phyloP scores from a whole-genome alignment of 257 asterid genomes.

The Prunella vulgaris region DNA sequence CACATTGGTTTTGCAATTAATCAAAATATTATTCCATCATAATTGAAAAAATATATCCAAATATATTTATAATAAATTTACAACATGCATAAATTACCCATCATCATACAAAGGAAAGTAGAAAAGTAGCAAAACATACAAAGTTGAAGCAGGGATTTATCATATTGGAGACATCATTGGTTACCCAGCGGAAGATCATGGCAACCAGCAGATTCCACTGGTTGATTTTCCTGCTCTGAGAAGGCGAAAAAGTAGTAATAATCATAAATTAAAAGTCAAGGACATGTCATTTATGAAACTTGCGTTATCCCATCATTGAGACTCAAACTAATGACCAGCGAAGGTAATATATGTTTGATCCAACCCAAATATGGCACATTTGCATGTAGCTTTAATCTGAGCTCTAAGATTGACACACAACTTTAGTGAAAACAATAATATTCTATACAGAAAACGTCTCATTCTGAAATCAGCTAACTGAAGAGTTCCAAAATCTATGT shows the following conservation, averaged over 20 bases:
- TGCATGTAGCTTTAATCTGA: background rate
- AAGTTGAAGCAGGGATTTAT: background rate
- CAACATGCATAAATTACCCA: no score
- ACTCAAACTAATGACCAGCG: background rate
- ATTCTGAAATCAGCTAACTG: no score
- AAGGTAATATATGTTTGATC: background rate
- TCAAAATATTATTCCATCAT: no score
- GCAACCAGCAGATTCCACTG: constrained; percentile 50
- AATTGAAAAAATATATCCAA: no score
- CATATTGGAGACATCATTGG: constrained; percentile 12
- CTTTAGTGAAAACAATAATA: background rate
- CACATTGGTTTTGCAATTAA: no score
- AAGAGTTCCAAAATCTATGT: no score
- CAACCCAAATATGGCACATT: background rate
- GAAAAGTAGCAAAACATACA: no score
- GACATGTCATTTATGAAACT: background rate
- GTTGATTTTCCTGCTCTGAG: constrained; percentile 62
- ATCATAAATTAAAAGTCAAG: no score
- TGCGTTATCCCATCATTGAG: no score
- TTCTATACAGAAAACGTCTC: background rate
- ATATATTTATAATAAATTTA: no score
- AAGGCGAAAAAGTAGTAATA: background rate
- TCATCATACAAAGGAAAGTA: no score
- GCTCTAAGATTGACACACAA: background rate
- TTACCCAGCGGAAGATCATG: constrained; percentile 64